Evolutionary conservation across 2,329 filamentous ascomycete species (phyloP), one percentile per base, ranked within the genome.

Genomic region (Hymenotorrendiella dingleyae): DNA sequence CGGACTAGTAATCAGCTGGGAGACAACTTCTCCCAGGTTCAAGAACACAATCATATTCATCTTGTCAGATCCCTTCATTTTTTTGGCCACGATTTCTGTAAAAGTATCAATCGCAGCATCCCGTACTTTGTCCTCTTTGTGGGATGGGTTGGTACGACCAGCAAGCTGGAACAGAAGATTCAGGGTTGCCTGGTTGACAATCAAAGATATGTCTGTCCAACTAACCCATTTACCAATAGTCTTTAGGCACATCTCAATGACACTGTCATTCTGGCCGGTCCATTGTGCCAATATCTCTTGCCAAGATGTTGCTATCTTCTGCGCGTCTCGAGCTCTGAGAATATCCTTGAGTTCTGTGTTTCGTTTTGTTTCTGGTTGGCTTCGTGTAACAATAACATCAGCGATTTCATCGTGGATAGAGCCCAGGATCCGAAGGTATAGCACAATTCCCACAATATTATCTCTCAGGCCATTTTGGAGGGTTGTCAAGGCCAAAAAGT

Each of bases 381-480:
- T 82, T 28, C 91, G 80, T 36, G 84, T 80, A 40, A 97, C 76
- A 52, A 97, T 74, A 55, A 93, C 82, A 67, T 98, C 93, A 50
- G 91, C 93, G 58, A 98, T 96, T 65, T 98, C 93, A 57, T 98
- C 93, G 60, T 98, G 93, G 35, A 98, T 83, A 24, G 90, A 93
- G 52, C 83, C 78, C 35, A 97, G 74, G 50, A 96, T 80, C 39
- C 91, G 84, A 42, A 98, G 76, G 66, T 96, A 97, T 55, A 98
- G 79, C 24, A 90, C 71, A 36, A 93, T 85, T 3, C 87, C 91
- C 1, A 75, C 63, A 27, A 80, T 66, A 60, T 94, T 95, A 60
- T 88, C 80, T 50, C 72, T 76, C 32, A 67, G 65, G 52, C 77
- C 78, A 50, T 78, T 74, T 19, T 76, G 70, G 21, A 74, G 67